Base-by-base conservation (phyloP, 345 rosid genomes). In the Aquilaria malaccensis region DNA sequence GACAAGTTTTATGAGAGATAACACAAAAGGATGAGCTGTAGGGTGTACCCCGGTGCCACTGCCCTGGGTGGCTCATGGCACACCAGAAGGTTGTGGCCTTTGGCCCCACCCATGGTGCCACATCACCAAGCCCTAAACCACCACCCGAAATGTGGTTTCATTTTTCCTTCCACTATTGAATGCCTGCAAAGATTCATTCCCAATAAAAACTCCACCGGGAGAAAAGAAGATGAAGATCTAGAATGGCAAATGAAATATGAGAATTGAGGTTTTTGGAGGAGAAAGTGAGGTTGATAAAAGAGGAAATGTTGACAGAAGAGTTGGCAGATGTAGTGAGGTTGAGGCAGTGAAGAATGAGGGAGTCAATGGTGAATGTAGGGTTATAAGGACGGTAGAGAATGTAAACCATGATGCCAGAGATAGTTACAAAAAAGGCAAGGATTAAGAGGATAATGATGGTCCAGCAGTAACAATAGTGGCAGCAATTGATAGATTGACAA, bases 271-370 rank as follows among this genome's bases (percentile, higher is more conserved):
- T 94, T 45, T 74, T 81, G 14, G 93, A 70, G 33, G 82, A 72
- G 45, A 94, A 33, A 41, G 99, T 94, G 81, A 94, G 70, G 72
- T 94, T 94, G 74, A 94, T 72, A 51, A 83, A 80, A 41, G 96
- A 64, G 43, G 83, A 66, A 59, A 94, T 75, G 56, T 83, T 84
- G 33, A 81, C 6, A 50, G 99, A 78, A 47, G 88, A 76, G 70
- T 83, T 88, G 1, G 91, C 60, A 22, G 91, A 50, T 61, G 95
- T 82, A 3, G 96, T 86, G 55, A 91, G 74, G 45, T 87, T 88
- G 1, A 94, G 77, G 37, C 82, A 81, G 67, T 74, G 72, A 76
- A 87, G 65, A 13, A 91, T 91, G 33, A 90, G 78, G 43, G 88
- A 84, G 49, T 88, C 80, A 54, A 92, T 58, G 50, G 91, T 72